Evolutionary conservation across 345 rosid species (phyloP), one percentile per base, ranked within the genome.

Genomic region (Clausena lansium): DNA sequence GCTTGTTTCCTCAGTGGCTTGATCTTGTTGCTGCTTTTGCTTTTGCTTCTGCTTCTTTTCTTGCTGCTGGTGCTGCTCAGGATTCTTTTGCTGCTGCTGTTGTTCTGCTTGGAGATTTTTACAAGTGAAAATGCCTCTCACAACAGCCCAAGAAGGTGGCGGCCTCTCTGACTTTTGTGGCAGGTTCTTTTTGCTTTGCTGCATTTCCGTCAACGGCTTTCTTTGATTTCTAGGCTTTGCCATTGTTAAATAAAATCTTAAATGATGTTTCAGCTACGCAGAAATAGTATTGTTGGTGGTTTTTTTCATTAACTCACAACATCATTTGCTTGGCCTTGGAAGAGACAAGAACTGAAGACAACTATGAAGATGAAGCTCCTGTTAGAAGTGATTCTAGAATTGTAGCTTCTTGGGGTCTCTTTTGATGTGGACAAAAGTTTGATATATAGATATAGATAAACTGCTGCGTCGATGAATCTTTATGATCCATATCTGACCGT

Each of bases 121-220:
- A 59, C 87, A 84, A 76, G 81, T 77, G 77, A 89, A 89, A 82
- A 89, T 65, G 71, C 91, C 86, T 87, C 85, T 89, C 27, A 91
- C 73, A 59, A 79, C 82, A 1, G 84, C 65, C 94, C 94, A 91
- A 60, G 94, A 84, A 38, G 89, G 84, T 22, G 84, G 76, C 24
- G 84, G 74, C 24, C 84, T 87, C n/a, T 84, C 86, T 22, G 80
- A 22, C 72, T 79, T 83, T 47, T 77, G 81, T 2, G 79, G 80
- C n/a, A 65, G 60, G 13, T 79, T 72, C 59, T 79, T 83, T 41
- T 82, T 85, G 81, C 59, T 82, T 77, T 83, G 86, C 59, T 77
- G 71, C 30, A 62, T 81, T 82, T 79, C 82, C 57, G 47, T 84
- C 74, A 64, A 75, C 81, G 81, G 82, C 79, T 85, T 85, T 68